phyloP scores from a whole-genome alignment of 2,329 filamentous ascomycete genomes.

The Monilinia fructicola region DNA sequence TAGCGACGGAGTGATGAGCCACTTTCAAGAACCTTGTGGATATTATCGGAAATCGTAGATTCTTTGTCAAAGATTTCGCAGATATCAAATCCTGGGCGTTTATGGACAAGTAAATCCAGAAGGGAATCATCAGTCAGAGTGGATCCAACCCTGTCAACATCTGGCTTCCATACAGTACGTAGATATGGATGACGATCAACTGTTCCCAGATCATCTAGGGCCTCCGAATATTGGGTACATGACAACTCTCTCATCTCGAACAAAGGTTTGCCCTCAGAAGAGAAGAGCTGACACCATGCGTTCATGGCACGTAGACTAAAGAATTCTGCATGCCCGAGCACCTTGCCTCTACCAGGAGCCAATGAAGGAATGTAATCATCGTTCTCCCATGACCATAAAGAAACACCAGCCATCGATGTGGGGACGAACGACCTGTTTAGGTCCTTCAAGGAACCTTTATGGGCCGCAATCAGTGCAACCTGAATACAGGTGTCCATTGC shows the following conservation, averaged over 20 bases:
- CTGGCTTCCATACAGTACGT: slow-evolving; percentile 19
- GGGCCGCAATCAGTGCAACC: slow-evolving; percentile 32
- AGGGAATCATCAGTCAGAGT: slow-evolving; percentile 6
- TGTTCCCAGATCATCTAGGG: slow-evolving; percentile 7
- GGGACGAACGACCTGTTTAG: slow-evolving; percentile 14
- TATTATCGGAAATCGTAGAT: neutral
- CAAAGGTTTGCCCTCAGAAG: slow-evolving; percentile 5
- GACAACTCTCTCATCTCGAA: neutral
- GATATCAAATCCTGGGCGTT: slow-evolving; percentile 7
- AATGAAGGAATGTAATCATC: neutral
- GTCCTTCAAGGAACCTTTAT: neutral
- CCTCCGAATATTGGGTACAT: slow-evolving; percentile 12
- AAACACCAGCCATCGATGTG: slow-evolving; percentile 6
- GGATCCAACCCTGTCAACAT: neutral
- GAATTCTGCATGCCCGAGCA: neutral
- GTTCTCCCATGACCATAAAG: slow-evolving; percentile 1
- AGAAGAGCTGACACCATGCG: slow-evolving; percentile 10
- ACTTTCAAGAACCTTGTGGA: slow-evolving; percentile 12
- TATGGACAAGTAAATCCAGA: slow-evolving; percentile 14
- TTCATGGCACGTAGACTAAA: neutral
- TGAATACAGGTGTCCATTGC: slow-evolving; percentile 58
- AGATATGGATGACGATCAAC: slow-evolving; percentile 19
- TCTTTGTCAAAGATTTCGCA: neutral
- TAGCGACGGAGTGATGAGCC: slow-evolving; percentile 15
- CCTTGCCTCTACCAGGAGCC: neutral